Evolutionary conservation across 2,329 filamentous ascomycete genomes (phyloP), one percentile per base, ranked within the genome.

Genomic region (Teratosphaeria viscida): DNA sequence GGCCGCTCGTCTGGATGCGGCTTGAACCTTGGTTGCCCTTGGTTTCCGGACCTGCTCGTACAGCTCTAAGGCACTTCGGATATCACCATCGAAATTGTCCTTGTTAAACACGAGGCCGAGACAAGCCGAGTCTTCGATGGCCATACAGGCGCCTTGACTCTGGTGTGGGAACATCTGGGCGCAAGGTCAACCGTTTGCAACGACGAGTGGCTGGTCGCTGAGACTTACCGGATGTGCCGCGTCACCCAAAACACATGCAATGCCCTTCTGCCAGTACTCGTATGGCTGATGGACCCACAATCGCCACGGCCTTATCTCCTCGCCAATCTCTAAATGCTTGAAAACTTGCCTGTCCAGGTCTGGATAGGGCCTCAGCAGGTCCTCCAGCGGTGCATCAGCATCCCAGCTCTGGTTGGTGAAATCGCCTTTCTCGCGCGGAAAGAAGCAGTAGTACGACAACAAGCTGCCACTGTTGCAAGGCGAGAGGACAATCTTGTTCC

Each of bases 371-470:
- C 76, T 78, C 5, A 88, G 75, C 0, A 88, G 74, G 11, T 78
- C 78, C 34, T 81, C 79, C 1, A 75, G 74, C 0, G 79, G 81
- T 6, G 77, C 77, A 29, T 81, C 79, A 0, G 75, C 75, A 0
- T 79, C 82, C 84, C 85, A 87, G 10, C 77, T 78, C 57, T 88
- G 84, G 52, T 74, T 81, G 2, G 78, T 76, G 67, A 84, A 87
- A 68, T 88, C 83, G 6, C 82, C 82, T 61, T 79, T 76, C 5
- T 79, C 77, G 1, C 81, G 77, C 0, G 84, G 81, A 72, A 86
- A 87, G 76, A 87, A 87, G 73, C 85, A 87, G 73, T 88, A 88
- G 74, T 86, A 88, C 0, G 84, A 86, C 2, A 87, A 76, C 2
- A 87, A 74, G 61, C 81, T 81, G 57, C 85, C 85, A 26, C 80